Percentiles rank a stretch among this genome's conserved stretches.
phyloP scores from a whole-genome alignment of 768 basidiomycete species.

The Leccinellum rugosiceps region DNA sequence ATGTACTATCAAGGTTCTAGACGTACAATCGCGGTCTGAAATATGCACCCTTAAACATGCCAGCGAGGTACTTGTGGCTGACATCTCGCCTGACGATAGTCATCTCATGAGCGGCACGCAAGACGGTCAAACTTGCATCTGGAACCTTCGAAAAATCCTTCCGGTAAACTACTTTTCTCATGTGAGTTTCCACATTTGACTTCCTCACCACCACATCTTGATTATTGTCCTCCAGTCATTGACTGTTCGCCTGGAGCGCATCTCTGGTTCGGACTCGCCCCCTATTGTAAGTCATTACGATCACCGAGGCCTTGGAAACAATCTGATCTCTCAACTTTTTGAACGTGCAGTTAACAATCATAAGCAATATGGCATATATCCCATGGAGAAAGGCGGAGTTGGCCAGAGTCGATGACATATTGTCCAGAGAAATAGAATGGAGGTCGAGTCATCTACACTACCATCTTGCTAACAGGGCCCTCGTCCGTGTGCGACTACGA shows the following conservation, averaged over 20 bases:
- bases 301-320: not conserved
- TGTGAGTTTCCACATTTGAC: not conserved
- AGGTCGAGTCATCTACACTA: not conserved
- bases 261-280: not conserved
- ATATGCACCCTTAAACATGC: conserved; percentile 9
- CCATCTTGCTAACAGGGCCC: conserved; percentile 12
- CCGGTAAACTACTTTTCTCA: conserved; percentile 7
- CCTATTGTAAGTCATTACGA: conserved; percentile 5
- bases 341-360: conserved; percentile 10
- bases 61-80: conserved; percentile 9
- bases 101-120: conserved; percentile 3
- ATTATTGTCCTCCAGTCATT: conserved; percentile 7
- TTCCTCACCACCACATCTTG: not conserved
- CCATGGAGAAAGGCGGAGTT: conserved; percentile 9
- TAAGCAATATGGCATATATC: conserved; percentile 8
- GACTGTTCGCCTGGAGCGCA: not conserved
- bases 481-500: conserved; percentile 7
- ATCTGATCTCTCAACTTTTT: not conserved
- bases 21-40: conserved; percentile 2
- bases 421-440: conserved; percentile 16
- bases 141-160: conserved; percentile 14
- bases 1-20: conserved; percentile 16
- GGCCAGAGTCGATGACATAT: conserved; percentile 5
- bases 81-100: conserved; percentile 16
- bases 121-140: conserved; percentile 10